These are phyloP conservation scores for Harringtonia aguacate DNA, from an alignment of 2,329 filamentous ascomycete genomes.

Conservation along the genomic window DNA sequence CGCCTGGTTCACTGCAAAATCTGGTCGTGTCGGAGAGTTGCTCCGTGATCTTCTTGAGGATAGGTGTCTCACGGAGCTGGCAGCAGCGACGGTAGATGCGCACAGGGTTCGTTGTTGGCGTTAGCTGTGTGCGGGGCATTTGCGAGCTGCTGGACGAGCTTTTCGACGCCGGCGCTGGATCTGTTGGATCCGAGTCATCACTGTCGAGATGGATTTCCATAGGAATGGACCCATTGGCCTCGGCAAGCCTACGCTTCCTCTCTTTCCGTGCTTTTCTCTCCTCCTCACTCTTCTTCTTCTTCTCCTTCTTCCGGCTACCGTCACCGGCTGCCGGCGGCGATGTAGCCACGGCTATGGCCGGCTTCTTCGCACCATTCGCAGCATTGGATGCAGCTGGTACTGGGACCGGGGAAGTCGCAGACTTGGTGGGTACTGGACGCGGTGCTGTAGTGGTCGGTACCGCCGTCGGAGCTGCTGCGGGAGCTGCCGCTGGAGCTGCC, in stretches of 20 bases:
- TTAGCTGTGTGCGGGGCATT: constrained; percentile 44
- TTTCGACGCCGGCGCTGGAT: constrained; percentile 17
- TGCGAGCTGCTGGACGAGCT: not conserved
- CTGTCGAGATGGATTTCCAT: constrained; percentile 70
- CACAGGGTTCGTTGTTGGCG: constrained; percentile 81
- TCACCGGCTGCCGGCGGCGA: constrained; percentile 14
- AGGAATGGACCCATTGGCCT: constrained; percentile 78
- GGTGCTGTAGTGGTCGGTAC: not conserved
- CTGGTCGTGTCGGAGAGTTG: constrained; percentile 68
- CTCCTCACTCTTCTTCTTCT: constrained; percentile 90
- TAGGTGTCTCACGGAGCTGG: constrained; percentile 83
- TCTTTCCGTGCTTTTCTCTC: constrained; percentile 89
- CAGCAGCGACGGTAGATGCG: constrained; percentile 92
- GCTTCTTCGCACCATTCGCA: too few species aligned
- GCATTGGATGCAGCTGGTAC: too few species aligned
- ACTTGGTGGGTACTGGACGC: too few species aligned
- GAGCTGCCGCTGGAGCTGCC: not conserved
- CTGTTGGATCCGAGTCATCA: constrained; percentile 35
- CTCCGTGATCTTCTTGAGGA: constrained; percentile 83
- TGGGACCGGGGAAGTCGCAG: not conserved
- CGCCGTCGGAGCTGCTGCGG: not conserved
- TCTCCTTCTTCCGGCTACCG: constrained; percentile 70
- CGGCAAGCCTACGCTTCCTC: constrained; percentile 71
- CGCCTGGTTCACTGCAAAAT: constrained; percentile 54
- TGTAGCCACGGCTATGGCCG: constrained; percentile 12